These are phyloP conservation scores for Piper longum DNA, from an alignment of 164 flowering plant genomes.

Conservation along the genomic window DNA sequence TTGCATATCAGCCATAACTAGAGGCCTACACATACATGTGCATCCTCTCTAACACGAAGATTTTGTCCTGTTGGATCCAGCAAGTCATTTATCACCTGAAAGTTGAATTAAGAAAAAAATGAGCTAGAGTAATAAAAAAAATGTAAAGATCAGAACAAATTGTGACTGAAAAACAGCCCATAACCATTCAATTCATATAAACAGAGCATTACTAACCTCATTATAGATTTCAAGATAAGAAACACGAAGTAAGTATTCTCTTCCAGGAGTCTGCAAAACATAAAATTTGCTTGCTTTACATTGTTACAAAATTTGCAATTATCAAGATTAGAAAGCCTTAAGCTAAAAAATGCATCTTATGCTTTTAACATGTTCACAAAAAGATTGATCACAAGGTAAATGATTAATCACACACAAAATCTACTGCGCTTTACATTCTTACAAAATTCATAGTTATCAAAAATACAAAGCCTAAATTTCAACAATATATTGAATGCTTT, in stretches of 20 bases:
- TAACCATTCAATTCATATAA: too few relatives aligned
- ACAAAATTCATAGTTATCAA: background rate
- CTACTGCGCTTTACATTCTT: background rate
- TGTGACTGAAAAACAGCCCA: background rate
- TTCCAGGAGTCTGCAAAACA: constrained; percentile 77
- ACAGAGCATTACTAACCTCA: constrained; percentile 41
- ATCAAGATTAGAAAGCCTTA: background rate
- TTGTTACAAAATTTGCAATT: background rate
- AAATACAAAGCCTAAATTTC: too few relatives aligned
- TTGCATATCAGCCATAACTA: background rate
- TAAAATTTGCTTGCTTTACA: background rate
- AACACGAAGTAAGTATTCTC: constrained; percentile 87
- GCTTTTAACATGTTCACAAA: background rate
- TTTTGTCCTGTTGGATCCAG: constrained; percentile 99
- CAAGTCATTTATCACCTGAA: constrained; percentile 95
- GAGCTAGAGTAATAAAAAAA: background rate
- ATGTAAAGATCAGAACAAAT: background rate
- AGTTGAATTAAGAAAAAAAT: background rate
- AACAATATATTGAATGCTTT: too few relatives aligned
- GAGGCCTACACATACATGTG: constrained; percentile 49
- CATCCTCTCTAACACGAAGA: constrained; percentile 96
- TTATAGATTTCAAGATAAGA: constrained; percentile 98
- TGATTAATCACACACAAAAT: background rate
- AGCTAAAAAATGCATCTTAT: background rate
- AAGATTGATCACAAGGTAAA: background rate